phyloP scores from a whole-genome alignment of 306 rosid species.

The Ochetophila trinervis region DNA sequence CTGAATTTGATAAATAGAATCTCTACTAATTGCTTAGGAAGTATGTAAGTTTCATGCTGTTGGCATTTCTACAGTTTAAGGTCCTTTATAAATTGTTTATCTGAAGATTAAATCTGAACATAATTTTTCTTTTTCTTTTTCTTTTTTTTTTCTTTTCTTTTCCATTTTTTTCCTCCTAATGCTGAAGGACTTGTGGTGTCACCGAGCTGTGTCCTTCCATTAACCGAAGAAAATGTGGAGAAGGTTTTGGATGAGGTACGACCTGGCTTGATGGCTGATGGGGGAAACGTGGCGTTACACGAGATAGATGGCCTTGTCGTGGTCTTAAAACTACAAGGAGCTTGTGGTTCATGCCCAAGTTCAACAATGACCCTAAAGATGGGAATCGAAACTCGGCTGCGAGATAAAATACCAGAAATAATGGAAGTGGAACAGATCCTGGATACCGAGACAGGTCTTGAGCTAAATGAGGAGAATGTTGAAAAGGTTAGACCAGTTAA shows the following conservation, averaged over 20 bases:
- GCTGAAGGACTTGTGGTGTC: slow-evolving; percentile 62
- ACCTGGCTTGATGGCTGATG: slow-evolving; percentile 93
- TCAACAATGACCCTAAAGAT: slow-evolving; percentile 91
- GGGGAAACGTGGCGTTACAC: slow-evolving; percentile 92
- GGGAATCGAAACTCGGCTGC: slow-evolving; percentile 89
- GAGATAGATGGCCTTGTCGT: slow-evolving; percentile 98
- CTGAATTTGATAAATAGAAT: too few species aligned
- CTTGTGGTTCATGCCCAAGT: slow-evolving; percentile 97
- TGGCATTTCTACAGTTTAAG: neutral
- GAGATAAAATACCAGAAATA: slow-evolving; percentile 91
- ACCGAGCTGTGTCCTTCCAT: slow-evolving; percentile 75
- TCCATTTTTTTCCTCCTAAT: too few species aligned
- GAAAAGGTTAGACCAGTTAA: slow-evolving; percentile 54
- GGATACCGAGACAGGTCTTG: slow-evolving; percentile 84
- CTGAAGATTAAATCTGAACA: neutral
- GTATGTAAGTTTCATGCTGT: too few species aligned
- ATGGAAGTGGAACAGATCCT: slow-evolving; percentile 82
- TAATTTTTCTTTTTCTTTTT: neutral
- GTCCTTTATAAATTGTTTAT: neutral
- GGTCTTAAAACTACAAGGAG: slow-evolving; percentile 89
- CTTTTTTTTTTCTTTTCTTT: neutral
- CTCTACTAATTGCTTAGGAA: too few species aligned
- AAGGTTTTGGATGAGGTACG: slow-evolving; percentile 92
- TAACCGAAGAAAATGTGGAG: slow-evolving; percentile 95
- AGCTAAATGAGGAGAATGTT: slow-evolving; percentile 73